Evolutionary conservation across 495 filamentous ascomycete genomes (phyloP), one percentile per base, ranked within the genome.

Genomic region (Aspergillus sclerotiicarbonarius): DNA sequence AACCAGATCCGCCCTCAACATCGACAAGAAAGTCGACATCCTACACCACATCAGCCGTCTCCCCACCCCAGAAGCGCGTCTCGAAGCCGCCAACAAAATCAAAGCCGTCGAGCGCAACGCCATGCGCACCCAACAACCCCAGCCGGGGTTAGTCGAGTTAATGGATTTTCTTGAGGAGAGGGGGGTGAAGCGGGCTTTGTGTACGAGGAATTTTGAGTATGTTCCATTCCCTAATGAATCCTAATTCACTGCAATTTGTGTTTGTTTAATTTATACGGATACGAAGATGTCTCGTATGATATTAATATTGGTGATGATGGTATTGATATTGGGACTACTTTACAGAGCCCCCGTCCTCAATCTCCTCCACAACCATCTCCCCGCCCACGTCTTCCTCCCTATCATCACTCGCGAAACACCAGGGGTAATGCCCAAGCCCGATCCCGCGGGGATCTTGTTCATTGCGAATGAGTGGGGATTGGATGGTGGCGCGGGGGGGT

Each of bases 131-230:
- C 93, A 96, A 71, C 77, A 84, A 15, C 84, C 92, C 4, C 92
- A 96, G 68, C 84, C 87, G 0, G 94, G 94, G 3, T 82, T 97
- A 1, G 65, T 76, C 0, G 63, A 73, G 7, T 73, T 98, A 29
- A 94, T 97, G 86, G 71, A 82, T 30, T 96, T 94, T 71, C 81
- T 97, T 0, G 84, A 95, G 61, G 68, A 72, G 5, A 78, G 79
- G 18, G 70, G 72, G 0, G 65, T 97, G 1, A 82, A 77, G 53
- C 91, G 94, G 69, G 94, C 82, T 0, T 89, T 98, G 58, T 96
- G 92, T 74, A 98, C 94, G 6, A 80, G 94, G 65, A 98, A 98
- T 76, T 97, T 96, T 64, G 91, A 96, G 80, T 84, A 77, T 51
- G 72, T 48, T 13, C 39, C 12, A 32, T 51, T 13, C 21, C 30